These are phyloP conservation scores for Trichocladium uniseriatum DNA, from an alignment of 495 filamentous ascomycete genomes.

Conservation along the genomic window DNA sequence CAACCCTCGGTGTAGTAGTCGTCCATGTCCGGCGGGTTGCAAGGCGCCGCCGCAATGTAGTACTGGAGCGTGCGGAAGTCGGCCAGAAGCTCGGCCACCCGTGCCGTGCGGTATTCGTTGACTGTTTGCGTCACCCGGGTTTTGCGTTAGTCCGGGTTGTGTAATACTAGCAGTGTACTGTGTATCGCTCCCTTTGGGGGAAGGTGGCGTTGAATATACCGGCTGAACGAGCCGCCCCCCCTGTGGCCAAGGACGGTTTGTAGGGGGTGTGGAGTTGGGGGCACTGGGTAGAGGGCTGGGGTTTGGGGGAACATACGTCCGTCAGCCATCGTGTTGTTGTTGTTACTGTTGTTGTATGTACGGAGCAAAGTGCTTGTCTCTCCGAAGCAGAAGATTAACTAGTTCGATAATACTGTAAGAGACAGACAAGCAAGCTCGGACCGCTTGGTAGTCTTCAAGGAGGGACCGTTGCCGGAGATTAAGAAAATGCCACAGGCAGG, in stretches of 20 bases:
- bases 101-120: slow-evolving; percentile 71
- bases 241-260: background rate
- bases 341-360: too few species aligned
- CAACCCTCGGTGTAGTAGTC: slow-evolving; percentile 76
- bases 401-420: background rate
- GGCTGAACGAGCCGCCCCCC: background rate
- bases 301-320: slow-evolving; percentile 23
- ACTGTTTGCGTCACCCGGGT: too few species aligned
- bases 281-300: background rate
- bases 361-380: too few species aligned
- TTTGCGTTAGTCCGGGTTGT: slow-evolving; percentile 26
- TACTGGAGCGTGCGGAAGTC: slow-evolving; percentile 78
- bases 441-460: background rate
- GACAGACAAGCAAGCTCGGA: background rate
- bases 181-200: too few species aligned
- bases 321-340: slow-evolving; percentile 21
- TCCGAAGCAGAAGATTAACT: background rate
- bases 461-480: background rate
- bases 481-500: background rate
- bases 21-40: slow-evolving; percentile 47
- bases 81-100: slow-evolving; percentile 73
- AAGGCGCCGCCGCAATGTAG: slow-evolving; percentile 64
- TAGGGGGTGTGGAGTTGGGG: background rate
- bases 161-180: too few species aligned
- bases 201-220: background rate